Base-by-base conservation (phyloP, 192 early-diverging fungal genomes). In the Allomyces javanicus region DNA sequence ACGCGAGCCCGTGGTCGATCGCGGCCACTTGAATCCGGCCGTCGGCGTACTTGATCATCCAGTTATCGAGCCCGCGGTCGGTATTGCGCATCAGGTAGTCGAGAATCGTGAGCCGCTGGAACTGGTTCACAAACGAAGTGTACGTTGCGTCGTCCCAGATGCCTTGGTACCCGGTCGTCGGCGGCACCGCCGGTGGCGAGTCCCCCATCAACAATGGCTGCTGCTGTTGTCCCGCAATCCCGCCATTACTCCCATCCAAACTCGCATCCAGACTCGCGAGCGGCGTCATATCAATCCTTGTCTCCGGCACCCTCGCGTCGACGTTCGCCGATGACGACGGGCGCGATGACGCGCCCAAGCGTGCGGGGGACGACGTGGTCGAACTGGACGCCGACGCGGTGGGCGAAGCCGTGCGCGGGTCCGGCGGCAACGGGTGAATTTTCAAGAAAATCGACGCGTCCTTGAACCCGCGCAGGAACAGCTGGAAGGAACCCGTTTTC, bases 31-130 rank as follows among this genome's bases (percentile, higher is more conserved):
- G 85, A 17, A 93, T 63, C 68, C 45, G 25, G 73, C 23, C 72
- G 69, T 11, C 63, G 68, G 81, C 82, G 61, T 79, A 87, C 24
- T 81, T 82, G 25, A 94, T 82, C 90, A 94, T 92, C 92, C 92
- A 94, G 66, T 94, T 86, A 45, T 88, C 83, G 62, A 77, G 44
- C 23, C 85, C 82, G 44, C 84, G 79, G 67, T 87, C 85, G 25
- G 91, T 95, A 66, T 95, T 93, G 24, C 92, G 81, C 61, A 95
- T 92, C 64, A 95, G 76, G 75, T 91, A 94, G 67, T 94, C 92
- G 24, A 94, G 74, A 25, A 93, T 78, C 24, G 89, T 82, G 66
- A 93, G 78, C 65, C 85, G 79, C 74, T 92, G 91, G 75, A 94
- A 89, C 64, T 85, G 73, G 44, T 75, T 72, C 61, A 73, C 71